These are phyloP conservation scores for Plasmodium blacklocki DNA, from an alignment of 169 alveolate genomes.

Conservation along the genomic window DNA sequence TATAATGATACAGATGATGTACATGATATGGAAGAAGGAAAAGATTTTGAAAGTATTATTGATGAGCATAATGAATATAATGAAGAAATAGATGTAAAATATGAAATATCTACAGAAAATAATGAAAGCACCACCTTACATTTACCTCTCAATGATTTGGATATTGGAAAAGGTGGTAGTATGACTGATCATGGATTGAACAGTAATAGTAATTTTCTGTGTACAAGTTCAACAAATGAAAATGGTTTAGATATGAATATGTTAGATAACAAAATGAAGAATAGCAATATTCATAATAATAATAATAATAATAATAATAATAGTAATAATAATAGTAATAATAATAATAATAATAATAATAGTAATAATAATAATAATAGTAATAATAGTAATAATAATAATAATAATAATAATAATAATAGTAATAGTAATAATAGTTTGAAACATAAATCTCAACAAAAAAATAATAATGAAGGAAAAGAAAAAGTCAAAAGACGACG, in stretches of 20 bases:
- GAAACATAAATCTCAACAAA: neutral
- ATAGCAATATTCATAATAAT: neutral
- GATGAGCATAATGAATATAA: conserved; percentile 2
- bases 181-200: neutral
- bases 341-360: too few species aligned
- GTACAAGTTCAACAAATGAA: conserved; percentile 1
- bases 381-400: too few species aligned
- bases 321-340: too few species aligned
- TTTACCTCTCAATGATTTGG: neutral
- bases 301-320: too few species aligned
- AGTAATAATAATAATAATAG: too few species aligned
- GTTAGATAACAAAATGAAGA: neutral
- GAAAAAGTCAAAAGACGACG: conserved; percentile 22
- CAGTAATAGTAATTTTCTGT: neutral
- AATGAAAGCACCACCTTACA: neutral
- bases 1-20: neutral
- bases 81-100: conserved; percentile 22
- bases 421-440: neutral
- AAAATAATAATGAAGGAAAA: conserved; percentile 10
- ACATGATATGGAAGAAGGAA: conserved; percentile 7
- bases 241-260: neutral
- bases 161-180: neutral
- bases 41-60: neutral
- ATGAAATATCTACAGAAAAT: conserved; percentile 17
- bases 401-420: neutral